Percentiles rank a stretch among this genome's conserved stretches.
Conservation (phyloP, 805 yeast species). For the Ogataea allantospora region DNA sequence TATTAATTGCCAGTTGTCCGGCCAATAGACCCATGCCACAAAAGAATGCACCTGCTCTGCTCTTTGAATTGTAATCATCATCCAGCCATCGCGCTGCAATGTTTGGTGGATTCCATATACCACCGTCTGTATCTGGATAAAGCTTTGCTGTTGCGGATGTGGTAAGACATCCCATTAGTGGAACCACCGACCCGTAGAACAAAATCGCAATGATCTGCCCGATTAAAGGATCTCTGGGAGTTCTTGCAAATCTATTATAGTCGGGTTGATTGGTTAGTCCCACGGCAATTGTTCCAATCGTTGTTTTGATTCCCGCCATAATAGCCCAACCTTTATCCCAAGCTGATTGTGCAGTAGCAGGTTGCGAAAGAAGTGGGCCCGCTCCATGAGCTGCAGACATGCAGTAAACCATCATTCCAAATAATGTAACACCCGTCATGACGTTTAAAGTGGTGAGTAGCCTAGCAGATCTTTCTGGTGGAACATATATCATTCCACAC, state of each 20-base stretch:
- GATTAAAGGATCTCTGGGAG: slow-evolving; percentile 19
- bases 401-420: slow-evolving; percentile 28
- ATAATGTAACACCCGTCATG: slow-evolving; percentile 24
- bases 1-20: slow-evolving; percentile 40
- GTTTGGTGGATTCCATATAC: slow-evolving; percentile 49
- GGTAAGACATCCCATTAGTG: slow-evolving; percentile 43
- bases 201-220: slow-evolving; percentile 14
- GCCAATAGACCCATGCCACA: slow-evolving; percentile 37
- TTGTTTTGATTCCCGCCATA: slow-evolving; percentile 38
- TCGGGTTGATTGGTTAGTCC: slow-evolving; percentile 43
- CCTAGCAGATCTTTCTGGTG: slow-evolving; percentile 31
- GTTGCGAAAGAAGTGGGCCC: slow-evolving; percentile 25
- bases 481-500: slow-evolving; percentile 21
- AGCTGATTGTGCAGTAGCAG: slow-evolving; percentile 21
- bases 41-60: slow-evolving; percentile 50
- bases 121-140: slow-evolving; percentile 36
- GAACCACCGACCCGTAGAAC: slow-evolving; percentile 16
- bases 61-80: slow-evolving; percentile 33
- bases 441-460: slow-evolving; percentile 25
- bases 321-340: slow-evolving; percentile 41
- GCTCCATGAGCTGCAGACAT: slow-evolving; percentile 31
- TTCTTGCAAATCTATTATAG: slow-evolving; percentile 36
- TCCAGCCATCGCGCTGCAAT: slow-evolving; percentile 32
- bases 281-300: slow-evolving; percentile 40
- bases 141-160: slow-evolving; percentile 52